Evolutionary conservation across 2,329 filamentous ascomycete genomes (phyloP).

Genomic region (Hypoxylon sp.): DNA sequence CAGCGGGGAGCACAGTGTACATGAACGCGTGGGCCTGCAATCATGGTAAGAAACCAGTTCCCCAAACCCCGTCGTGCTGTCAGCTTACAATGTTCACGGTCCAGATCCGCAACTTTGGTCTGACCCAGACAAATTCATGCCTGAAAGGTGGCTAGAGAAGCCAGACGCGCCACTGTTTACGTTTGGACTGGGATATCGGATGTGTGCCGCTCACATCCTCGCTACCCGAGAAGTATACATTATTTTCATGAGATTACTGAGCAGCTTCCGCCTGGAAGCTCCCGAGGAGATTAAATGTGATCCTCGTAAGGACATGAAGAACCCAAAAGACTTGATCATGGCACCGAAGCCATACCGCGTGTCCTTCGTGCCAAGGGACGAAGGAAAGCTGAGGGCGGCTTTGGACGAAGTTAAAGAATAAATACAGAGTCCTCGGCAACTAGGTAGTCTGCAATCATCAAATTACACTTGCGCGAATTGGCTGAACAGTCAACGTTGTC

Average conservation of each 20-base stretch:
- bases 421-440: not conserved
- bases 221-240: conserved; percentile 49
- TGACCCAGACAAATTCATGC: conserved; percentile 45
- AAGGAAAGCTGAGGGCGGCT: conserved; percentile 30
- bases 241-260: conserved; percentile 49
- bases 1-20: conserved; percentile 82
- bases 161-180: conserved; percentile 48
- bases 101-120: conserved; percentile 47
- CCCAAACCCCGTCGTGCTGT: not conserved
- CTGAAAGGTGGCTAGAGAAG: conserved; percentile 47
- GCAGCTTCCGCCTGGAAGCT: conserved; percentile 47
- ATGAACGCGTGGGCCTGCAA: conserved; percentile 63
- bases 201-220: conserved; percentile 49
- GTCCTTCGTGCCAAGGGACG: conserved; percentile 46
- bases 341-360: conserved; percentile 45
- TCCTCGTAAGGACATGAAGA: conserved; percentile 48
- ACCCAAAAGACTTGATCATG: conserved; percentile 49
- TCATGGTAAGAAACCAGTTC: conserved; percentile 38
- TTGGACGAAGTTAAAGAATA: conserved; percentile 6
- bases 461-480: not conserved
- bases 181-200: conserved; percentile 49
- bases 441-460: not conserved
- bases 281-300: conserved; percentile 44
- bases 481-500: too few relatives aligned
- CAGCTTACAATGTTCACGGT: not conserved